These are phyloP conservation scores for Populus hybrid DNA, from an alignment of 441 rosid genomes.

Conservation along the genomic window DNA sequence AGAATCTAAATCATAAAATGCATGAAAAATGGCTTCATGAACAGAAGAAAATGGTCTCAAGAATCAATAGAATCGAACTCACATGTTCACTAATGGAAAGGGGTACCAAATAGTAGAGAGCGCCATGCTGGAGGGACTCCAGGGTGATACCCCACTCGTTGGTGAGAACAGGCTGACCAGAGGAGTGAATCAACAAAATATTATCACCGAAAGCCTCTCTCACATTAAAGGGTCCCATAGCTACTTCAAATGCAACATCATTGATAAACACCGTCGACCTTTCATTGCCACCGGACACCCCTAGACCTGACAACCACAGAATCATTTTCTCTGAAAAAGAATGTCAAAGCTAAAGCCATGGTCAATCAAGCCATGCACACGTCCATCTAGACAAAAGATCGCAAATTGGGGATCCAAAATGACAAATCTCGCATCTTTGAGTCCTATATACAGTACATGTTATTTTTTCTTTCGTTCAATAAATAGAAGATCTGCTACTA, in stretches of 20 bases:
- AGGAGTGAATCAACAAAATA: constrained; percentile 57
- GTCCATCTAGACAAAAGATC: constrained; percentile 32
- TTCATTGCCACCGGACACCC: constrained; percentile 19
- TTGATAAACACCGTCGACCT: constrained; percentile 75
- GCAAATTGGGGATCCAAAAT: constrained; percentile 19
- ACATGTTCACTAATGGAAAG: constrained; percentile 16
- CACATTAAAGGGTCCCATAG: constrained; percentile 66
- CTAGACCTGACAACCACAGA: constrained; percentile 27
- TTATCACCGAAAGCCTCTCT: constrained; percentile 87
- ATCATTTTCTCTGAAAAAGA: not conserved
- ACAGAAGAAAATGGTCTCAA: not conserved
- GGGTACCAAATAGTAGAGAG: constrained; percentile 68
- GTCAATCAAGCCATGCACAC: constrained; percentile 43
- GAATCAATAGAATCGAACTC: not conserved
- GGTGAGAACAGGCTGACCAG: constrained; percentile 77
- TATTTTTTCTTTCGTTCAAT: not conserved
- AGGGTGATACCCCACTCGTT: constrained; percentile 82
- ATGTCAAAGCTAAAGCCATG: not conserved
- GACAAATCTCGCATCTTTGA: constrained; percentile 12
- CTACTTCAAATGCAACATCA: constrained; percentile 74
- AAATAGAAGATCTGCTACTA: not conserved
- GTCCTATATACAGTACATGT: not conserved
- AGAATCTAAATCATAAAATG: not conserved
- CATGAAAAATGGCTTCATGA: not conserved
- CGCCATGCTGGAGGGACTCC: constrained; percentile 77